Evolutionary conservation across 495 filamentous ascomycete genomes (phyloP).

Genomic region (Penicillium coprophilum): DNA sequence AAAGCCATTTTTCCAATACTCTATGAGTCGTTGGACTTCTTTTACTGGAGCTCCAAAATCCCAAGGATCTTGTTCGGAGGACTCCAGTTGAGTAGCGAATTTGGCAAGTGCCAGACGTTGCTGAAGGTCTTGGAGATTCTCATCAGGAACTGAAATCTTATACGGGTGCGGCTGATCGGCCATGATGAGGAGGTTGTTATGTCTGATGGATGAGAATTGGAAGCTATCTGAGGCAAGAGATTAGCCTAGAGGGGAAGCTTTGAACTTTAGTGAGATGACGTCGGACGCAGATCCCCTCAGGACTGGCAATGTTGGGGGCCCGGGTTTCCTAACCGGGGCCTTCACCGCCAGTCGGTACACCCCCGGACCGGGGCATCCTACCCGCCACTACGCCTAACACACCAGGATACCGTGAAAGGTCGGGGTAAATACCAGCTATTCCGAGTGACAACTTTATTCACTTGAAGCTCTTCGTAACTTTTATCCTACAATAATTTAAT

Average conservation of each 20-base stretch:
- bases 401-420: not conserved
- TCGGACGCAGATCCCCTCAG: no score
- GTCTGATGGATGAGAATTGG: not conserved
- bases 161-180: slow-evolving; percentile 24
- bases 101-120: slow-evolving; percentile 38
- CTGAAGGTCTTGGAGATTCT: slow-evolving; percentile 34
- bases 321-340: no score
- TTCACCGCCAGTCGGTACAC: not conserved
- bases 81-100: slow-evolving; percentile 39
- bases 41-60: slow-evolving; percentile 40
- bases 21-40: slow-evolving; percentile 37
- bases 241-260: not conserved
- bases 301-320: not conserved
- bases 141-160: slow-evolving; percentile 40
- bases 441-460: not conserved
- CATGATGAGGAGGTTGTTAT: slow-evolving; percentile 9
- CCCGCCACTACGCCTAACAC: not conserved
- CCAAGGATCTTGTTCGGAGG: slow-evolving; percentile 36
- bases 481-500: not conserved
- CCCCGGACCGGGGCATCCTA: not conserved
- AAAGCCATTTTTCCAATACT: slow-evolving; percentile 41
- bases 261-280: not conserved
- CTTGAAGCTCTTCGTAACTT: not conserved
- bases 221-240: not conserved
- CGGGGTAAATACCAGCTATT: not conserved